Evolutionary conservation across 495 filamentous ascomycete genomes (phyloP), one percentile per base, ranked within the genome.

Genomic region (Trichoderma virens): DNA sequence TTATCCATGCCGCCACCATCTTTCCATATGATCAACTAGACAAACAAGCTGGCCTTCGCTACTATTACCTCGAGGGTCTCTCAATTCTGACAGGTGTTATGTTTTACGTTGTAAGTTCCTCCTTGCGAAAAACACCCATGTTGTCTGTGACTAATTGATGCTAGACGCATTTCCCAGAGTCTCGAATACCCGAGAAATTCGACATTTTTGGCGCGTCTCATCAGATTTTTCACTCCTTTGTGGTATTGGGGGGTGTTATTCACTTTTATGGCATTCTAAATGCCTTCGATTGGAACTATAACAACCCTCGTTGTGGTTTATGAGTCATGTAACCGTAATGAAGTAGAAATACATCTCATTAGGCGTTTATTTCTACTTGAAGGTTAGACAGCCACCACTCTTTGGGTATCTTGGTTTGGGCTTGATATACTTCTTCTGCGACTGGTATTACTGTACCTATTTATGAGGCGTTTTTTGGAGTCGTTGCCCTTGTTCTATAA

Each of bases 121-220:
- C 14, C 5, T 34, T 2, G 18, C 4, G 5, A 18, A 7, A 51
- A 32, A 34, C 18, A n/a, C 16, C 34, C 5, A 20, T 3, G 27
- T n/a, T 28, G 23, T 9, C 35, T 14, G 25, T 7, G 34, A 72
- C 67, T 67, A 41, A 41, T 11, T 11, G 11, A 3, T 9, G 66
- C 62, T 32, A 76, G 68, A 63, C 62, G 0, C 61, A 62, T 32
- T 73, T 82, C 38, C 85, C 85, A 0, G 85, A 88, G 71, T 74
- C 80, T 8, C 74, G 73, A 60, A 70, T 62, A 23, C 85, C 85
- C 5, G 84, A 83, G 1, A 64, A 65, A 11, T 90, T 86, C 66
- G 87, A 90, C 69, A 79, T 88, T 18, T 85, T 78, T 74, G 87
- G 85, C 20, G 78, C 77, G 60, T 88, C 85, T 5, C 87, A 90